Evolutionary conservation across 2,329 filamentous ascomycete species (phyloP), one percentile per base, ranked within the genome.

Genomic region (Karstenula rhodostoma): DNA sequence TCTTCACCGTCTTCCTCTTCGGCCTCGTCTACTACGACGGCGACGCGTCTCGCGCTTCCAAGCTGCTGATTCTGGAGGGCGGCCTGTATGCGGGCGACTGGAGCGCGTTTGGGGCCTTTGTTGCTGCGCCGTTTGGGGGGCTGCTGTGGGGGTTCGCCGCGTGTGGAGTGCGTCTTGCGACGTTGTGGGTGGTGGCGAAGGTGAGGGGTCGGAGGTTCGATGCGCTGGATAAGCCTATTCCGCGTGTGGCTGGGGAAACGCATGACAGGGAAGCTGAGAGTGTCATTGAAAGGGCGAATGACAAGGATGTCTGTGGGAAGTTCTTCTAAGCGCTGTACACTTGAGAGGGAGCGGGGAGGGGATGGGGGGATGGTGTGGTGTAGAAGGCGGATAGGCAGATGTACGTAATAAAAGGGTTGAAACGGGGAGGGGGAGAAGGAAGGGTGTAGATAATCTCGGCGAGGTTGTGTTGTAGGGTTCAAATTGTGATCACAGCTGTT

Each of bases 71-170:
- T 27, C 79, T 95, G 13, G 84, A 92, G 73, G 83, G 89, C 65
- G 92, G 92, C 0, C 81, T 95, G 22, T 95, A 94, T 76, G 86
- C 83, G 0, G 84, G 88, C 50, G 91, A 94, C 75, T 95, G 92
- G 92, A 90, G 87, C 63, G 90, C 86, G 1, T 95, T 95, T 76
- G 92, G 91, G 35, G 91, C 91, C 4, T 95, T 94, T 70, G 89
- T 94, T 4, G 90, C 90, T 10, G 91, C 92, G 0, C 92, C 92
- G 0, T 78, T 94, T 2, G 92, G 92, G 1, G 90, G 90, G 23
- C 71, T 94, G 19, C 78, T 94, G 35, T 94, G 89, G 85, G 90
- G 87, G 0, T 84, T 88, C 44, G 85, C 82, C 2, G 90, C 89
- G 5, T 83, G 91, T 37, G 82, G 70, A 15, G 68, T 88, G 44